A percentile compares a stretch with the other conserved stretches of the same genome.
Evolutionary conservation across 176 grass and related monocot species (phyloP).

Genomic region (Musa itinerans): DNA sequence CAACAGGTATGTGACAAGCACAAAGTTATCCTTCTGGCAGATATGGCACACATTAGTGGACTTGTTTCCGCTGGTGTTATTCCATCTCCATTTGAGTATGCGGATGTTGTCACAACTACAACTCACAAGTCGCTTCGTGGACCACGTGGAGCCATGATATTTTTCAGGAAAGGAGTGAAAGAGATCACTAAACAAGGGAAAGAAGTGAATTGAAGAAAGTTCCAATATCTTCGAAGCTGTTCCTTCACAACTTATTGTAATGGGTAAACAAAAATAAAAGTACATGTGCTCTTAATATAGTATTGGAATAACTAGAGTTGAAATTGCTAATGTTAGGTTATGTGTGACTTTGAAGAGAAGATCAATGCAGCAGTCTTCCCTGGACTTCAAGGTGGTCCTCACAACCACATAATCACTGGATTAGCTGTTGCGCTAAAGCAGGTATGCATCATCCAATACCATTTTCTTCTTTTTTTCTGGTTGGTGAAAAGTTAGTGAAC

Average conservation of each 20-base stretch:
- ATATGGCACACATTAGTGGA: slow-evolving; percentile 98
- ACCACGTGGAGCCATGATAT: slow-evolving; percentile 97
- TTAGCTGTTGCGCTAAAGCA: slow-evolving; percentile 97
- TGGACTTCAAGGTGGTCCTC: slow-evolving; percentile 93
- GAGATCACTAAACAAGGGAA: slow-evolving; percentile 90
- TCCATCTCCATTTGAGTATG: slow-evolving; percentile 93
- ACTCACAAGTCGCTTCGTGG: slow-evolving; percentile 97
- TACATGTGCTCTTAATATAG: slow-evolving; percentile 10
- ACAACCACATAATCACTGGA: slow-evolving; percentile 95
- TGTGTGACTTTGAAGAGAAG: slow-evolving; percentile 89
- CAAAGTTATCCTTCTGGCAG: slow-evolving; percentile 91
- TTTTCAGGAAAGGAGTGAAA: slow-evolving; percentile 90
- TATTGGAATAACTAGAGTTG: slow-evolving; percentile 13
- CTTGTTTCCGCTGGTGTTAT: slow-evolving; percentile 85
- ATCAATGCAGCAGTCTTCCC: slow-evolving; percentile 97
- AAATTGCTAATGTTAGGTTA: slow-evolving; percentile 43
- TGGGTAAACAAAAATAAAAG: slow-evolving; percentile 1
- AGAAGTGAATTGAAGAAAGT: slow-evolving; percentile 39
- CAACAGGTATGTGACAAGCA: slow-evolving; percentile 99
- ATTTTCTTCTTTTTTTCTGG: not conserved
- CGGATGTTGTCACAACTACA: slow-evolving; percentile 93
- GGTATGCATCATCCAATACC: slow-evolving; percentile 21
- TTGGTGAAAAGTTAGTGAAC: not conserved
- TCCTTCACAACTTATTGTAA: not conserved
- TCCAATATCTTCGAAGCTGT: not conserved